Percentiles rank a stretch among this genome's conserved stretches.
Evolutionary conservation across 192 early-diverging fungal species (phyloP).

Genomic region (Gonapodya sp.): DNA sequence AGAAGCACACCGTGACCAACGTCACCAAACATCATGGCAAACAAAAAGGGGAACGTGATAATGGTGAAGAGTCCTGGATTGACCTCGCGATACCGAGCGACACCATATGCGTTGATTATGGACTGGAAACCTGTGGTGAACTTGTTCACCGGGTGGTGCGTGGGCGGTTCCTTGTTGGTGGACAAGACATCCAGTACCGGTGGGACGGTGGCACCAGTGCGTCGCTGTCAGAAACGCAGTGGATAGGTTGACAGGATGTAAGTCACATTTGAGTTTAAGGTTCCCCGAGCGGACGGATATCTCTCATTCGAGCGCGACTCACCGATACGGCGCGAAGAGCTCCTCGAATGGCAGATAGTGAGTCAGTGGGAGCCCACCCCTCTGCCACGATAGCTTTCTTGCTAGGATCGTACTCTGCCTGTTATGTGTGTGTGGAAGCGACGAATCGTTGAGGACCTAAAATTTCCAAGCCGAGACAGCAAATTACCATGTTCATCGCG

Average conservation of each 20-base stretch:
- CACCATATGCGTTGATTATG: conserved; percentile 95
- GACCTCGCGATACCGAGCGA: conserved; percentile 91
- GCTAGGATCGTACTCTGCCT: conserved; percentile 72
- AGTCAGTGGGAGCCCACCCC: conserved; percentile 91
- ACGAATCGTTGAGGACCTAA: too few relatives aligned
- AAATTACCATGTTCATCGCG: conserved; percentile 79
- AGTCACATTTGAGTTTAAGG: conserved; percentile 11
- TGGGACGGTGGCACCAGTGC: conserved; percentile 79
- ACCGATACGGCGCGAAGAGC: conserved; percentile 75
- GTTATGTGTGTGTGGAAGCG: too few relatives aligned
- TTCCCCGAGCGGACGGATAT: too few relatives aligned
- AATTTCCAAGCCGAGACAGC: background rate
- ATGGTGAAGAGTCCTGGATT: conserved; percentile 96
- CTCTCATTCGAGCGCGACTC: conserved; percentile 14
- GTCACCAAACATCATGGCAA: conserved; percentile 99
- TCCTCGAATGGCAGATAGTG: conserved; percentile 69
- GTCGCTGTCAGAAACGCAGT: conserved; percentile 32
- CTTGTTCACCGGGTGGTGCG: conserved; percentile 91
- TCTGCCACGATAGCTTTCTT: conserved; percentile 94
- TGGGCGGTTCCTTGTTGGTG: conserved; percentile 85
- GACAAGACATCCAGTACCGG: conserved; percentile 77
- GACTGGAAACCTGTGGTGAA: conserved; percentile 93
- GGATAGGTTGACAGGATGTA: background rate
- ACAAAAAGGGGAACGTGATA: conserved; percentile 97
- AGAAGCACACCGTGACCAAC: conserved; percentile 91